These are phyloP conservation scores for Podila verticillata DNA, from an alignment of 192 early-diverging fungal genomes.

Conservation along the genomic window DNA sequence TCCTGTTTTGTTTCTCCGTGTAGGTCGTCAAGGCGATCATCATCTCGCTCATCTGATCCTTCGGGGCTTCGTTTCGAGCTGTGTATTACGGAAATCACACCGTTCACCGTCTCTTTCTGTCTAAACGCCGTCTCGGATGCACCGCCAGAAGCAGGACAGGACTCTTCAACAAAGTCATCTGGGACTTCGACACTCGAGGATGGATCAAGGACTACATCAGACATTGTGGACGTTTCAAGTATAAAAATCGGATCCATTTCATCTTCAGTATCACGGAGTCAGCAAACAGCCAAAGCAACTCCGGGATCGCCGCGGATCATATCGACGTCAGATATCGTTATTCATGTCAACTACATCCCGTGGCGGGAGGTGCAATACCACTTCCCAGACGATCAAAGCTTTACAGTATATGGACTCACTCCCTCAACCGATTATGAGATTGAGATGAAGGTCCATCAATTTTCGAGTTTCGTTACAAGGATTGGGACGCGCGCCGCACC, in stretches of 20 bases:
- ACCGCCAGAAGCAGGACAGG: slow-evolving; percentile 5
- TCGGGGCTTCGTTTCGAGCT: slow-evolving; percentile 42
- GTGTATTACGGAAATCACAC: slow-evolving; percentile 48
- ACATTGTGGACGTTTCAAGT: slow-evolving; percentile 33
- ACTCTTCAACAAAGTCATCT: background rate
- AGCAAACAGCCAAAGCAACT: slow-evolving; percentile 8
- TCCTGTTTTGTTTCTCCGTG: background rate
- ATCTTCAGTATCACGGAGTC: slow-evolving; percentile 8
- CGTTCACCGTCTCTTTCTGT: slow-evolving; percentile 45
- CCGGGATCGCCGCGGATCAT: slow-evolving; percentile 31
- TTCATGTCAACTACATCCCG: slow-evolving; percentile 49
- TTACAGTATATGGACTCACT: slow-evolving; percentile 42
- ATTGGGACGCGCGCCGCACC: slow-evolving; percentile 45
- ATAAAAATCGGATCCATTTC: slow-evolving; percentile 39
- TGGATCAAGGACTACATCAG: slow-evolving; percentile 1
- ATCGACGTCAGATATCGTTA: slow-evolving; percentile 47
- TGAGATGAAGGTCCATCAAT: slow-evolving; percentile 48
- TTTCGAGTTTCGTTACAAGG: slow-evolving; percentile 45
- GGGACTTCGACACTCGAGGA: background rate
- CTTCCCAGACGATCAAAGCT: slow-evolving; percentile 47
- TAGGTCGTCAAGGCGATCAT: slow-evolving; percentile 15
- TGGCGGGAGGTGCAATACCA: slow-evolving; percentile 50
- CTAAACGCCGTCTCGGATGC: slow-evolving; percentile 38
- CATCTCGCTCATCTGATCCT: slow-evolving; percentile 2
- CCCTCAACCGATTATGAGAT: slow-evolving; percentile 51